Conservation (phyloP, 2,329 filamentous ascomycete species). For the Dryadomyces quercivorus region DNA sequence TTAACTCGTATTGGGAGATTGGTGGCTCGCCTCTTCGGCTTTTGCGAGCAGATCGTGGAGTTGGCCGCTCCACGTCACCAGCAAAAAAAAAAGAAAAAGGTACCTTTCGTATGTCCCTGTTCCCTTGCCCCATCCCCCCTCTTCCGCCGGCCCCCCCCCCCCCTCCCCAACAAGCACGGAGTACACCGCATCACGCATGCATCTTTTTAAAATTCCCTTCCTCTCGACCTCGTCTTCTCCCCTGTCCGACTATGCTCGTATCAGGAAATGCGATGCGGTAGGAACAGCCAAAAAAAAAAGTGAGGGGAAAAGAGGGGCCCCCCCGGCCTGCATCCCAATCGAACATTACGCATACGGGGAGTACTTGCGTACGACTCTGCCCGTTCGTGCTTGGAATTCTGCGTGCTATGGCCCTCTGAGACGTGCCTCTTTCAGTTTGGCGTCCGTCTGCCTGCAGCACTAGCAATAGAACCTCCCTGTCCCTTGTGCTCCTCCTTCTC, state of each 20-base stretch:
- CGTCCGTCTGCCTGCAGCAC: constrained; percentile 1
- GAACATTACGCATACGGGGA: background rate
- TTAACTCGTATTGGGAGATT: background rate
- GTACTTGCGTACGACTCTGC: background rate
- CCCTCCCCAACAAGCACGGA: background rate
- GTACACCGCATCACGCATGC: background rate
- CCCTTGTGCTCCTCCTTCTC: no score
- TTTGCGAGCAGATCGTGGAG: background rate
- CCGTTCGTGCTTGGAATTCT: background rate
- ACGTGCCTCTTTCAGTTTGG: background rate
- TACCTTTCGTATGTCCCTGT: background rate
- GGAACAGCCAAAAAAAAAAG: background rate
- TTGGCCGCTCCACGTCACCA: background rate
- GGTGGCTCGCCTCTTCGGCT: constrained; percentile 1
- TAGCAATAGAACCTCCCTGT: background rate
- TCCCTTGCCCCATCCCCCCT: background rate
- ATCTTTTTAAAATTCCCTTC: no score
- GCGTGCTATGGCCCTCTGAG: background rate
- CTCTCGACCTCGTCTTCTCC: background rate
- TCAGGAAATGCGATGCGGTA: background rate
- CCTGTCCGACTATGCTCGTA: background rate
- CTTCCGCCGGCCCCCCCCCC: background rate
- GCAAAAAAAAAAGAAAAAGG: background rate
- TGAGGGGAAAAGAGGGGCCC: background rate
- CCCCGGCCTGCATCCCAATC: background rate